Conservation (phyloP, 805 yeast genomes). For the Saccharomyces eubayanus region DNA sequence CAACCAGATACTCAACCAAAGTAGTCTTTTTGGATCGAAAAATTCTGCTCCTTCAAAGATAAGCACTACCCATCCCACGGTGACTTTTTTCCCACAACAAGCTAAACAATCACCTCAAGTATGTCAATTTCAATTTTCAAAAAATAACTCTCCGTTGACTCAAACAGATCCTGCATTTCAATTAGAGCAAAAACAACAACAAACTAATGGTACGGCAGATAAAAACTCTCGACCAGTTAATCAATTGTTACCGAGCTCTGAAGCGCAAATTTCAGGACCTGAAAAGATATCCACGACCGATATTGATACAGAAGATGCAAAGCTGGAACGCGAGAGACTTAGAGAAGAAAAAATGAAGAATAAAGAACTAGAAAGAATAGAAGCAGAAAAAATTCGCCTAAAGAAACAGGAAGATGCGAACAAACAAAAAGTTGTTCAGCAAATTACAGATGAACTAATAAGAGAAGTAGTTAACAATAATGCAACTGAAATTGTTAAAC, state of each 20-base stretch:
- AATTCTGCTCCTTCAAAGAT: background rate
- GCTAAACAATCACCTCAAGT: background rate
- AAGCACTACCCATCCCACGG: background rate
- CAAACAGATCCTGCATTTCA: background rate
- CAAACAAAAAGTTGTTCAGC: conserved; percentile 12
- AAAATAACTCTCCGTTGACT: background rate
- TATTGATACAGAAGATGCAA: background rate
- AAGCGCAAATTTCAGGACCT: background rate
- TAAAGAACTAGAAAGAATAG: conserved; percentile 8
- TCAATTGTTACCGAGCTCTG: background rate
- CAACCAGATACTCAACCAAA: background rate
- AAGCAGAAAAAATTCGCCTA: conserved; percentile 8
- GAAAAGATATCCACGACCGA: background rate
- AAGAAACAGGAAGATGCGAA: conserved; percentile 19
- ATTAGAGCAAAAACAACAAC: background rate
- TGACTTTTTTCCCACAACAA: background rate
- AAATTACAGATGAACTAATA: conserved; percentile 5
- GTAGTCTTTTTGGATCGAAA: background rate
- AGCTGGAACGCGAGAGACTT: conserved; percentile 1
- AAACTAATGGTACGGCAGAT: background rate
- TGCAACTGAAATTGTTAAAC: background rate
- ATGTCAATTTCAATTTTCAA: background rate
- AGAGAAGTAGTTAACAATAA: conserved; percentile 6
- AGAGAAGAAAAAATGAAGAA: conserved; percentile 3
- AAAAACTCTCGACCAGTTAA: background rate